phyloP scores from a whole-genome alignment of 2,329 filamentous ascomycete species.

The Claviceps fusiformis region DNA sequence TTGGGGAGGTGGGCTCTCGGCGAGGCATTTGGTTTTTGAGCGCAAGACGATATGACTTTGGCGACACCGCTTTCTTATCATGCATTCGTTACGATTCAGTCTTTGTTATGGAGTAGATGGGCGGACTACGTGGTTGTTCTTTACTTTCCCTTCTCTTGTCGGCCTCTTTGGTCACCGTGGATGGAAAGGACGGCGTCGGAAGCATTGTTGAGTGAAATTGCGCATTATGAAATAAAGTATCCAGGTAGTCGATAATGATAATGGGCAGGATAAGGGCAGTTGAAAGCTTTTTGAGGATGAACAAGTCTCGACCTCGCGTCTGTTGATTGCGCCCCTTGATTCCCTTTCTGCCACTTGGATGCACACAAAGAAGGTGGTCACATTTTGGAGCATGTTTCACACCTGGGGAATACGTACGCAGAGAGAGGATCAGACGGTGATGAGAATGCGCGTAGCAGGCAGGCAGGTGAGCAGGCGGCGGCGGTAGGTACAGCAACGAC shows the following conservation, averaged over 20 bases:
- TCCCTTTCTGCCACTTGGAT: background rate
- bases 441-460: background rate
- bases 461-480: background rate
- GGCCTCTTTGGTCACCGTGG: background rate
- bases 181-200: constrained; percentile 4
- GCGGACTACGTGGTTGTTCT: background rate
- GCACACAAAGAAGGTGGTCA: background rate
- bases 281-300: background rate
- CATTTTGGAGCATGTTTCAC: background rate
- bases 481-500: too few species aligned
- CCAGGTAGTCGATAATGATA: constrained; percentile 10
- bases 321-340: background rate
- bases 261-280: constrained; percentile 2
- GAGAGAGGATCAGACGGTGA: background rate
- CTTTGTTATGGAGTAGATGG: background rate
- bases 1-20: background rate
- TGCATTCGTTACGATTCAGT: background rate
- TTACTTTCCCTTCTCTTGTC: background rate
- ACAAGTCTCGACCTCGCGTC: background rate
- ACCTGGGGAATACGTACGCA: background rate
- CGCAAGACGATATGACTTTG: background rate
- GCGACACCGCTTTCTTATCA: background rate
- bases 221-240: constrained; percentile 5
- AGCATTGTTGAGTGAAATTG: constrained; percentile 1
- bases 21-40: constrained; percentile 1